Evolutionary conservation across 768 basidiomycete species (phyloP).

Genomic region (Xerocomellus intermedius): DNA sequence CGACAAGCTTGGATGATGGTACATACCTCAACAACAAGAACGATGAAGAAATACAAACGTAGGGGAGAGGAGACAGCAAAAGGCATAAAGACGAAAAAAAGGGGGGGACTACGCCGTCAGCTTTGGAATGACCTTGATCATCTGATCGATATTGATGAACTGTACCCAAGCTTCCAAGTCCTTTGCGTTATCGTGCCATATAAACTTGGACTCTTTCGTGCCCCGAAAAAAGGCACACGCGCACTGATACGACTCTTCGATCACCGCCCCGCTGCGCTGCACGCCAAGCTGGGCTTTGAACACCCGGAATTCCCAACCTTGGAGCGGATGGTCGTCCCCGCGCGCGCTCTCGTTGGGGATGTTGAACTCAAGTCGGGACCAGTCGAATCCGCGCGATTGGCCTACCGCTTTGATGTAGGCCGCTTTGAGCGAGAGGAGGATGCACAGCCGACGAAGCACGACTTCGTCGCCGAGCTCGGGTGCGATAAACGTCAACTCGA

Average conservation of each 20-base stretch:
- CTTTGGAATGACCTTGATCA: conserved; percentile 77
- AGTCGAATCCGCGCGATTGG: conserved; percentile 78
- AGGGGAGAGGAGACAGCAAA: not conserved
- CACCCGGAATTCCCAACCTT: conserved; percentile 85
- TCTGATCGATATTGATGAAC: conserved; percentile 79
- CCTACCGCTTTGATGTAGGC: conserved; percentile 85
- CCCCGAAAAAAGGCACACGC: conserved; percentile 77
- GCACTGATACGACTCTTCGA: conserved; percentile 74
- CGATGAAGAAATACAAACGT: not conserved
- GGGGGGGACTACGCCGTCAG: conserved; percentile 47
- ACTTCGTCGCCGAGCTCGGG: conserved; percentile 58
- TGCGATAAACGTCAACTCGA: conserved; percentile 54
- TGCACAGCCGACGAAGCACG: conserved; percentile 70
- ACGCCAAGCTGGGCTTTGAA: conserved; percentile 75
- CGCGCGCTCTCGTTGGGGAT: conserved; percentile 58
- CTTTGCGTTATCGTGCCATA: conserved; percentile 67
- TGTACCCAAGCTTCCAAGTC: conserved; percentile 80
- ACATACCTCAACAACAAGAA: conserved; percentile 2
- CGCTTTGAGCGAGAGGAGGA: conserved; percentile 75
- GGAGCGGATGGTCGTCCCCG: conserved; percentile 66
- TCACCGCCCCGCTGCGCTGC: conserved; percentile 46
- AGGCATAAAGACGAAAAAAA: not conserved
- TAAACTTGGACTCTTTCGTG: conserved; percentile 59
- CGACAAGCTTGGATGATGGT: conserved; percentile 1
- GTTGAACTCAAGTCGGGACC: conserved; percentile 78